phyloP scores from a whole-genome alignment of 768 basidiomycete genomes.

The Naganishia kalamii region DNA sequence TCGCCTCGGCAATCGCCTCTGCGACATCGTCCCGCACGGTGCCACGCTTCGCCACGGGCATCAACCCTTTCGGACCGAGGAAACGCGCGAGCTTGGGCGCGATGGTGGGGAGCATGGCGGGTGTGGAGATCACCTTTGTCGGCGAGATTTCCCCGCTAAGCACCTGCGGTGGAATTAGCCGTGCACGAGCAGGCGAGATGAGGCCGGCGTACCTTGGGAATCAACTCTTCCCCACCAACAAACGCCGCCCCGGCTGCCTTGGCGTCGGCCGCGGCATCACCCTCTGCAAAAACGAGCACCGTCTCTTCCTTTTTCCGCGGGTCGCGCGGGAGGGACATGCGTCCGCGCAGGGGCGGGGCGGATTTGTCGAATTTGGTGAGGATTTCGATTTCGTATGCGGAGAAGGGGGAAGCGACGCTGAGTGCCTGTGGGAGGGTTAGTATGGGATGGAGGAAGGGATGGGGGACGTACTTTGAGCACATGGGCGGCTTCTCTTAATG shows the following conservation, averaged over 20 bases:
- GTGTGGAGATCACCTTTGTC: conserved; percentile 76
- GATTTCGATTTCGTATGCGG: conserved; percentile 73
- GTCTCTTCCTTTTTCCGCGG: conserved; percentile 59
- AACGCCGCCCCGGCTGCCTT: conserved; percentile 79
- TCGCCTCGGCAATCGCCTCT: conserved; percentile 69
- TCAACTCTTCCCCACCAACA: conserved; percentile 82
- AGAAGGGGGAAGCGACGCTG: conserved; percentile 67
- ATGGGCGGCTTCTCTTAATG: conserved; percentile 38
- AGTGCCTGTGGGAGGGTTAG: conserved; percentile 57
- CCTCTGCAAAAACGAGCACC: conserved; percentile 90
- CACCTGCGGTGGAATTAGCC: conserved; percentile 52
- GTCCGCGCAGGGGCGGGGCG: conserved; percentile 78
- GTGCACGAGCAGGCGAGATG: background rate
- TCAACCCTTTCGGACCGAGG: conserved; percentile 79
- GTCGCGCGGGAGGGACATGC: conserved; percentile 75
- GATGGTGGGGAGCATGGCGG: conserved; percentile 69
- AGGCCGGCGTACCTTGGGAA: conserved; percentile 63
- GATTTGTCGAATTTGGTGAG: conserved; percentile 73
- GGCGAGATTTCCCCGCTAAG: conserved; percentile 66
- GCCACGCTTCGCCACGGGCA: conserved; percentile 90
- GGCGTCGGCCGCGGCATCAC: conserved; percentile 72
- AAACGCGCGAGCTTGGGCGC: conserved; percentile 69
- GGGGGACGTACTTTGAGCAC: conserved; percentile 37
- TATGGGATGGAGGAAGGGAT: background rate
- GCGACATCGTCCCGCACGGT: conserved; percentile 85